These are phyloP conservation scores for Blastomyces emzantsi DNA, from an alignment of 2,329 filamentous ascomycete species.

Conservation along the genomic window DNA sequence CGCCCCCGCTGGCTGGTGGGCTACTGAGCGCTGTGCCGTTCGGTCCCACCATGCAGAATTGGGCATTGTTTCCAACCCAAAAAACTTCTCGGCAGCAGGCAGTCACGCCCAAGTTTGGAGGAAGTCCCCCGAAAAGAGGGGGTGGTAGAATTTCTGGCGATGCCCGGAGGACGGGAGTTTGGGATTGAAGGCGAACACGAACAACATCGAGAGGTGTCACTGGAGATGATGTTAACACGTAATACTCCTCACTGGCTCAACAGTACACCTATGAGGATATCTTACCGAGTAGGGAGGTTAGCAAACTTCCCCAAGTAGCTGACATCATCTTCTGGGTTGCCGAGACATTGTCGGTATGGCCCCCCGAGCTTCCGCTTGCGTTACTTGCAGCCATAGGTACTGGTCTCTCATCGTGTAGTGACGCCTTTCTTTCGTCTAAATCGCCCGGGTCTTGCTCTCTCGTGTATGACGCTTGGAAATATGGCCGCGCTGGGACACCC, in stretches of 20 bases:
- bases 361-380: conserved; percentile 18
- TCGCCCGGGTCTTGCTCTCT: conserved; percentile 10
- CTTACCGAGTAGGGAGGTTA: conserved; percentile 82
- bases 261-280: conserved; percentile 10
- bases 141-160: conserved; percentile 40
- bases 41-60: conserved; percentile 64
- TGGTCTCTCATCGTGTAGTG: conserved; percentile 26
- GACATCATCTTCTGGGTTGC: conserved; percentile 89
- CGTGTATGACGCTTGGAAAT: conserved; percentile 18
- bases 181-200: conserved; percentile 86
- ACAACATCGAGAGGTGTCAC: conserved; percentile 96
- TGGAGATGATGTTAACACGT: conserved; percentile 30
- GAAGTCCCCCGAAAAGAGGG: conserved; percentile 56
- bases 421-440: conserved; percentile 18
- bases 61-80: conserved; percentile 78
- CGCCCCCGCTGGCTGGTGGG: conserved; percentile 37
- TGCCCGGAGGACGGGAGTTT: conserved; percentile 47
- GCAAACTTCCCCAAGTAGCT: conserved; percentile 77
- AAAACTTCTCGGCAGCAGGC: conserved; percentile 96
- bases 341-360: conserved; percentile 51
- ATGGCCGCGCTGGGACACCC: conserved; percentile 17
- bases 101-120: conserved; percentile 80
- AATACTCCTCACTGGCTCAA: not conserved
- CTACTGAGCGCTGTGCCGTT: conserved; percentile 25
- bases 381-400: conserved; percentile 27